Percentiles rank a stretch among this genome's conserved stretches.
These are phyloP conservation scores for Solanum ossicruentum DNA, from an alignment of 257 asterid species.

Conservation along the genomic window DNA sequence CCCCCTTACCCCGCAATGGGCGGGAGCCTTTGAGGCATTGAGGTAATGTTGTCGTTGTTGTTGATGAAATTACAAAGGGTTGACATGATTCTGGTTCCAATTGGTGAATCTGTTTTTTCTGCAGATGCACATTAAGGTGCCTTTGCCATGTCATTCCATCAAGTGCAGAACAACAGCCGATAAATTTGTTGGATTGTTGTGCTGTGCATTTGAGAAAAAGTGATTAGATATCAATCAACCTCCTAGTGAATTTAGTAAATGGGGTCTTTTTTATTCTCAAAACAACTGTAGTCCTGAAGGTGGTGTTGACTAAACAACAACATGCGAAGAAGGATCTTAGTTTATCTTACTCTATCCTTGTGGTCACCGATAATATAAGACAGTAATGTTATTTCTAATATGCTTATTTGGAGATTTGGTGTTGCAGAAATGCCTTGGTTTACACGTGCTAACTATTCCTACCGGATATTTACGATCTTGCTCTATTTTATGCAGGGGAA, in stretches of 20 bases:
- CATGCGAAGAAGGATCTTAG: background rate
- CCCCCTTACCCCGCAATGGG: no score
- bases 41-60: no score
- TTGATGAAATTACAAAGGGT: background rate
- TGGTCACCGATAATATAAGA: background rate
- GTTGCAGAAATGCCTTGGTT: background rate
- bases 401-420: background rate
- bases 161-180: background rate
- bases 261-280: background rate
- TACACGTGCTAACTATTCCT: background rate
- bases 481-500: conserved; percentile 45
- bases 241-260: background rate
- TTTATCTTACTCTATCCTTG: background rate
- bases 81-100: background rate
- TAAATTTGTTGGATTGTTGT: background rate
- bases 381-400: background rate
- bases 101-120: background rate
- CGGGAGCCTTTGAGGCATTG: no score
- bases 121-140: background rate
- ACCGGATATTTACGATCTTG: background rate
- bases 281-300: background rate
- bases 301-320: background rate
- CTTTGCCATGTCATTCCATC: background rate
- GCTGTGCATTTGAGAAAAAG: background rate
- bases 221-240: background rate